These are phyloP conservation scores for Pseudomonodictys pantanalensis DNA, from an alignment of 495 filamentous ascomycete species.

Conservation along the genomic window DNA sequence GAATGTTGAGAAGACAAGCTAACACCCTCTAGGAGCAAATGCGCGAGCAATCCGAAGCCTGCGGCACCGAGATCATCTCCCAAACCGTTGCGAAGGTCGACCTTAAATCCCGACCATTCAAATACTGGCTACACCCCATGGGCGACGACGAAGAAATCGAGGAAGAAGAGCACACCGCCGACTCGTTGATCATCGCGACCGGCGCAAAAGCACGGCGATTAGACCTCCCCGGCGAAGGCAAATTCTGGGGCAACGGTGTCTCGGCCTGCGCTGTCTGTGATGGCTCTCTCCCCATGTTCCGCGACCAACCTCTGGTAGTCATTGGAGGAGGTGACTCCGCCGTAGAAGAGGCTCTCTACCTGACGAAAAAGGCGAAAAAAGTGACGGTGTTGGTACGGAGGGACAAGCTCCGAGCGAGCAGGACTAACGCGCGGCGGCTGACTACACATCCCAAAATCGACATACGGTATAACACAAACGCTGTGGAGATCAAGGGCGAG, in stretches of 20 bases:
- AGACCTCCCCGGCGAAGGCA: slow-evolving; percentile 81
- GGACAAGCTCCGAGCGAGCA: slow-evolving; percentile 80
- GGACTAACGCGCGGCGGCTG: slow-evolving; percentile 87
- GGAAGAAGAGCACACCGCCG: slow-evolving; percentile 72
- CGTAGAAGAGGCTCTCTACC: slow-evolving; percentile 94
- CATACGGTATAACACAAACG: slow-evolving; percentile 79
- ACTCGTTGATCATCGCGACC: slow-evolving; percentile 90
- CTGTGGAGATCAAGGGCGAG: slow-evolving; percentile 78
- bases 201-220: slow-evolving; percentile 86
- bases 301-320: slow-evolving; percentile 89
- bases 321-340: slow-evolving; percentile 97
- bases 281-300: slow-evolving; percentile 94
- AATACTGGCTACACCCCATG: slow-evolving; percentile 78
- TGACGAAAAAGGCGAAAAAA: slow-evolving; percentile 94
- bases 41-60: slow-evolving; percentile 84
- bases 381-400: slow-evolving; percentile 90
- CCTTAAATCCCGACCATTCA: slow-evolving; percentile 80
- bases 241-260: slow-evolving; percentile 95
- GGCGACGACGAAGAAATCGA: slow-evolving; percentile 55
- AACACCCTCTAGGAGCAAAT: slow-evolving; percentile 66
- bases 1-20: background rate
- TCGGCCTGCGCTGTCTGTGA: slow-evolving; percentile 97
- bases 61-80: slow-evolving; percentile 85
- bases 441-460: slow-evolving; percentile 81
- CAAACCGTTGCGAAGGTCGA: slow-evolving; percentile 92